These are phyloP conservation scores for Pleoardoris graminearum DNA, from an alignment of 2,329 filamentous ascomycete species.

Conservation along the genomic window DNA sequence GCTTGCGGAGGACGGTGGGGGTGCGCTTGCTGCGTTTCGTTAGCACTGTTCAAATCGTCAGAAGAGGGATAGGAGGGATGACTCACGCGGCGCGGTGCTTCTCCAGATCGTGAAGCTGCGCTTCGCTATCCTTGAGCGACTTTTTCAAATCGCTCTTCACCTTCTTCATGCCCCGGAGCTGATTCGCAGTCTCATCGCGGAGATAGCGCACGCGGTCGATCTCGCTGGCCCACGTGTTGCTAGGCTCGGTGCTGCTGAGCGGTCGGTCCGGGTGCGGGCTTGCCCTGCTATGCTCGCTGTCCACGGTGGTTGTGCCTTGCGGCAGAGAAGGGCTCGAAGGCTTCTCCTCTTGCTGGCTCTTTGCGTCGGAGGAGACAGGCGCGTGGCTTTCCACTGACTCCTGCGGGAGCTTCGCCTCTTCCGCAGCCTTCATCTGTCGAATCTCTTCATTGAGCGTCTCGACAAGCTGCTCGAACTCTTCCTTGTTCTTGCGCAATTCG, in stretches of 20 bases:
- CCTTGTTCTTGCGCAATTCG: conserved; percentile 35
- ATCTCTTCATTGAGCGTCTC: conserved; percentile 37
- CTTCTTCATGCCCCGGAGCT: conserved; percentile 40
- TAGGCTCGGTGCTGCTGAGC: conserved; percentile 15
- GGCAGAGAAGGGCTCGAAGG: conserved; percentile 13
- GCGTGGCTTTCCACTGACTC: conserved; percentile 9
- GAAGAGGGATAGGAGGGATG: neutral
- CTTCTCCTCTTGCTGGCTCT: conserved; percentile 12
- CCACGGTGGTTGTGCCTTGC: conserved; percentile 15
- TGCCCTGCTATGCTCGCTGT: conserved; percentile 14
- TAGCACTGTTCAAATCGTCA: neutral
- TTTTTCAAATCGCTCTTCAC: conserved; percentile 35
- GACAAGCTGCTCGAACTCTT: conserved; percentile 35
- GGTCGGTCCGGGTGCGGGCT: conserved; percentile 21
- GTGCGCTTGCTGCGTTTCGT: conserved; percentile 11
- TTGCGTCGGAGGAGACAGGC: conserved; percentile 15
- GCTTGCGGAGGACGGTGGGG: conserved; percentile 23
- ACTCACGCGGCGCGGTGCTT: conserved; percentile 26
- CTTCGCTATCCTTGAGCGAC: conserved; percentile 36
- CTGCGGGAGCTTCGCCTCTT: conserved; percentile 25
- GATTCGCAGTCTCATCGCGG: conserved; percentile 37
- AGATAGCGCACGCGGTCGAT: conserved; percentile 41
- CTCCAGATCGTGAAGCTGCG: conserved; percentile 38
- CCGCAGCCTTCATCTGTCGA: conserved; percentile 28
- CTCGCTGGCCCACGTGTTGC: conserved; percentile 37